phyloP scores from a whole-genome alignment of 225 moss, liverwort and hornwort genomes.

The Takakia lepidozioides region DNA sequence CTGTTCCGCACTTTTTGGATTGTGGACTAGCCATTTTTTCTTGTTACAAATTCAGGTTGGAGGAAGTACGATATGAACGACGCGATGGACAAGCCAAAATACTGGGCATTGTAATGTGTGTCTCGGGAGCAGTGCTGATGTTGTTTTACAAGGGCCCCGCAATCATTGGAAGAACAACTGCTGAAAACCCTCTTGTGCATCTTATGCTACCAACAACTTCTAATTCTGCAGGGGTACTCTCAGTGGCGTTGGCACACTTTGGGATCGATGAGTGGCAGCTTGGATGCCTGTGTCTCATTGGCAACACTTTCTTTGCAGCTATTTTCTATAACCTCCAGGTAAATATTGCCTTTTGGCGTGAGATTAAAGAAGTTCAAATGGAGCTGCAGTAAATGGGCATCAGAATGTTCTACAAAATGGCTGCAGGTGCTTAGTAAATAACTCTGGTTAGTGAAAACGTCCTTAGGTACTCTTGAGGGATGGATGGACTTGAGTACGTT shows the following conservation, averaged over 20 bases:
- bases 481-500: too few relatives aligned
- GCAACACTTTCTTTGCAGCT: not conserved
- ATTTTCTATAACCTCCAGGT: slow-evolving; percentile 12
- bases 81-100: slow-evolving; percentile 20
- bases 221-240: not conserved
- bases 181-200: not conserved
- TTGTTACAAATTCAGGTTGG: slow-evolving; percentile 2
- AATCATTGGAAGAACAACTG: not conserved
- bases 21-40: not conserved
- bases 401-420: too few relatives aligned
- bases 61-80: slow-evolving; percentile 14
- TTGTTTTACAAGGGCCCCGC: slow-evolving; percentile 17
- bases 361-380: too few relatives aligned
- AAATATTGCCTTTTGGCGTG: too few relatives aligned
- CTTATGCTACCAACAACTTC: not conserved
- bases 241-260: not conserved
- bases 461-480: too few relatives aligned
- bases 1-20: too few relatives aligned
- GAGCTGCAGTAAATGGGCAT: too few relatives aligned
- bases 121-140: slow-evolving; percentile 17
- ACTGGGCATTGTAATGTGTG: slow-evolving; percentile 19
- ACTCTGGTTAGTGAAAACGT: too few relatives aligned
- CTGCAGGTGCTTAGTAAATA: too few relatives aligned
- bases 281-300: slow-evolving; percentile 5
- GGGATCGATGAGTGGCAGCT: slow-evolving; percentile 6